Evolutionary conservation across 495 filamentous ascomycete genomes (phyloP).

Genomic region (Aspergillus taichungensis): DNA sequence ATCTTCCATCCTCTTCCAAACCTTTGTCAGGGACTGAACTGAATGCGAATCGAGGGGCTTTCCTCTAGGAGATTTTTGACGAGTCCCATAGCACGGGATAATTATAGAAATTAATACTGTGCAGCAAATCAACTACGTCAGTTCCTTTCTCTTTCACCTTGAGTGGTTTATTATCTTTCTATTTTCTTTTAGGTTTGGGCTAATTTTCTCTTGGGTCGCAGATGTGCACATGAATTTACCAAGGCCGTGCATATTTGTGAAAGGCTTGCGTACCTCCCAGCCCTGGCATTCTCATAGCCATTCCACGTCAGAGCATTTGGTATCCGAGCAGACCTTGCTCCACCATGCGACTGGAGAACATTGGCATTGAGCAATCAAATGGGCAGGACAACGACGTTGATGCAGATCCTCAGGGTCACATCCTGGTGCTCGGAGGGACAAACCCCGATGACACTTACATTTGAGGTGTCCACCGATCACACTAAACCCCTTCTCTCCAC

Average conservation of each 20-base stretch:
- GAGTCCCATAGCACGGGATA: slow-evolving; percentile 6
- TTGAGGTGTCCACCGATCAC: slow-evolving; percentile 4
- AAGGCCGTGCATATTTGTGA: slow-evolving; percentile 22
- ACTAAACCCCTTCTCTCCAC: not conserved
- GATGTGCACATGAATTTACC: too few species aligned
- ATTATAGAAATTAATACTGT: slow-evolving; percentile 13
- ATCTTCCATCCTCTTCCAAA: not conserved
- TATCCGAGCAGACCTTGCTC: not conserved
- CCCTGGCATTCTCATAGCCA: slow-evolving; percentile 20
- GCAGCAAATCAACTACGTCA: not conserved
- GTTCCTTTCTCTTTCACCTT: too few species aligned
- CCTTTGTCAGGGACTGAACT: not conserved
- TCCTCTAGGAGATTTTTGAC: not conserved
- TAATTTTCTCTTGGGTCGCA: slow-evolving; percentile 2
- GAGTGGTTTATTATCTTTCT: not conserved
- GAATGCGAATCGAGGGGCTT: slow-evolving; percentile 5
- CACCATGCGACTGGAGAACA: not conserved
- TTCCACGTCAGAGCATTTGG: slow-evolving; percentile 15
- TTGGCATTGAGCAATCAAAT: slow-evolving; percentile 1
- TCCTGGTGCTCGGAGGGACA: slow-evolving; percentile 12
- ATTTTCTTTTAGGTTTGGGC: too few species aligned
- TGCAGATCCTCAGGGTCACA: slow-evolving; percentile 16
- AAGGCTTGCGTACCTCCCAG: slow-evolving; percentile 30
- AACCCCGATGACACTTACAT: slow-evolving; percentile 33
- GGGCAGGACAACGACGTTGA: not conserved